These are phyloP conservation scores for Auriculariales sp. DNA, from an alignment of 768 basidiomycete species.

Conservation along the genomic window DNA sequence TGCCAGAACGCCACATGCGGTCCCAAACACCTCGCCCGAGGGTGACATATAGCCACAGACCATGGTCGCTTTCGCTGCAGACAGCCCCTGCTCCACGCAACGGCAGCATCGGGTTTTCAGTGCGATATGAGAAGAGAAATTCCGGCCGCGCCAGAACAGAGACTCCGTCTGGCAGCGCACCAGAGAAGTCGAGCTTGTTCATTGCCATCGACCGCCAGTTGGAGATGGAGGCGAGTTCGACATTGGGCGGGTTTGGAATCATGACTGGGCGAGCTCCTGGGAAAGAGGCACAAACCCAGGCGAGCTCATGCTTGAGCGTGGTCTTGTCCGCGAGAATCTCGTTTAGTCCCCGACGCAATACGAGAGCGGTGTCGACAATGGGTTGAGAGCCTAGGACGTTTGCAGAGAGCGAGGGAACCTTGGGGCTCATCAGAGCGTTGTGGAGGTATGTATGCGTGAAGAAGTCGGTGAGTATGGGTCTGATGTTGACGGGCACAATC, in stretches of 20 bases:
- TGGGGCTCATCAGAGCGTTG: not conserved
- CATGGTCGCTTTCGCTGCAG: not conserved
- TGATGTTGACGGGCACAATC: not conserved
- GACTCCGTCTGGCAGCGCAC: not conserved
- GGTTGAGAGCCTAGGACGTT: not conserved
- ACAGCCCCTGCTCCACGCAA: not conserved
- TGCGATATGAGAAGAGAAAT: not conserved
- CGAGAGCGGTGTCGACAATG: not conserved
- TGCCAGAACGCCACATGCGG: too few relatives aligned
- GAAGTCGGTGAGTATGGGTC: not conserved
- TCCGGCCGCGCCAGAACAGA: not conserved
- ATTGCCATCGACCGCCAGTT: not conserved
- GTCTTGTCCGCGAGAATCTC: not conserved
- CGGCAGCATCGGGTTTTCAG: not conserved
- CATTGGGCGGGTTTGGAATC: not conserved
- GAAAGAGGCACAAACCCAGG: too few relatives aligned
- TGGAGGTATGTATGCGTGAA: not conserved
- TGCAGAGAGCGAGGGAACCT: not conserved
- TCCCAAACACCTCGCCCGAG: too few relatives aligned
- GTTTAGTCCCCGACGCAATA: not conserved
- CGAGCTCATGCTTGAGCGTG: not conserved
- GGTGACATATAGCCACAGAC: too few relatives aligned
- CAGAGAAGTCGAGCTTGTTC: not conserved
- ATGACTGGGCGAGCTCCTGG: not conserved
- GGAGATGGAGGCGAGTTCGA: not conserved